Evolutionary conservation across 2,329 filamentous ascomycete species (phyloP).

Genomic region (Cladorrhinum sp.): DNA sequence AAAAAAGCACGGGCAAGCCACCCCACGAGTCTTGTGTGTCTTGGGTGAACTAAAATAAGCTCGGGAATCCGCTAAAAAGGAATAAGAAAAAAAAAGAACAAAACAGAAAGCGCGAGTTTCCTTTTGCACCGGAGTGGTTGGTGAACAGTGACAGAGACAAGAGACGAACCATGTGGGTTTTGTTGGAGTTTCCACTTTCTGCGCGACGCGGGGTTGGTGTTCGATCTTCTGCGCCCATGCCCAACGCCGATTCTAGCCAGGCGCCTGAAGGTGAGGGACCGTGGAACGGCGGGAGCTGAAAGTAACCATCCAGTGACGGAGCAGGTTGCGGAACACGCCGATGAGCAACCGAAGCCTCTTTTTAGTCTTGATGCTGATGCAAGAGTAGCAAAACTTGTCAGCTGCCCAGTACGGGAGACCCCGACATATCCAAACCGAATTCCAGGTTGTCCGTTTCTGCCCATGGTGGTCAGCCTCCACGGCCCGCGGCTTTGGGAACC

Average conservation of each 20-base stretch:
- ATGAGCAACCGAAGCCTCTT: not conserved
- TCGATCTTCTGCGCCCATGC: slow-evolving; percentile 14
- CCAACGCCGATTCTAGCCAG: slow-evolving; percentile 23
- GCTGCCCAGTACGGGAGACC: not conserved
- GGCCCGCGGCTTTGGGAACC: not conserved
- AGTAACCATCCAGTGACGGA: not conserved
- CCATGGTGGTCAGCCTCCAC: not conserved
- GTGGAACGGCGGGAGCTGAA: not conserved
- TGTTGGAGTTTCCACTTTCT: too few species aligned
- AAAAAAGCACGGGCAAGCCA: not conserved
- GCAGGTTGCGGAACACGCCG: too few species aligned
- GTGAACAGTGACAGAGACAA: too few species aligned
- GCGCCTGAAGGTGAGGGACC: not conserved
- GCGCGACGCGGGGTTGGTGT: too few species aligned
- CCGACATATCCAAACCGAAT: too few species aligned
- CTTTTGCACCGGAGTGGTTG: too few species aligned
- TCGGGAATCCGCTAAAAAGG: not conserved
- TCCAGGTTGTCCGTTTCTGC: not conserved
- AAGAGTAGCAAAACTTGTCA: not conserved
- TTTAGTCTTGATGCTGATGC: not conserved
- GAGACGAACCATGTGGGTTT: too few species aligned
- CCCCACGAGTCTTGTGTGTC: not conserved
- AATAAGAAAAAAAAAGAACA: not conserved
- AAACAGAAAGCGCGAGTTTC: not conserved
- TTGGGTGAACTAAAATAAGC: too few species aligned